phyloP scores from a whole-genome alignment of 768 basidiomycete genomes.

The Calocybe cyanea region DNA sequence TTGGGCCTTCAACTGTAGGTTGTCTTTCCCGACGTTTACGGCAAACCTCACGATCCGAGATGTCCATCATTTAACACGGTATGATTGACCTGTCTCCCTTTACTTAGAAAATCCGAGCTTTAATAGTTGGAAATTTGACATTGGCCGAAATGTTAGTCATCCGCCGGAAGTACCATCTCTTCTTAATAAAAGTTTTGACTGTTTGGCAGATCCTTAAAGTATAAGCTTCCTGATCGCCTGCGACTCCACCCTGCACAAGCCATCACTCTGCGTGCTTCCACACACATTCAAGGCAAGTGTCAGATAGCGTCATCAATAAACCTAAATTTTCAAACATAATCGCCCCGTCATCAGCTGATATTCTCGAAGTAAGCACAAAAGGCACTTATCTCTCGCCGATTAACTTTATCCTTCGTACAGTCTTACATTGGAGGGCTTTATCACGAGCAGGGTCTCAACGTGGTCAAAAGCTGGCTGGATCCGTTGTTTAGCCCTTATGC shows the following conservation, averaged over 20 bases:
- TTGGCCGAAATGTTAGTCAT: conserved; percentile 62
- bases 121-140: conserved; percentile 71
- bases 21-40: conserved; percentile 20
- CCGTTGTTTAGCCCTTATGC: conserved; percentile 63
- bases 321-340: neutral
- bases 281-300: conserved; percentile 71
- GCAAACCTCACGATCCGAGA: conserved; percentile 11
- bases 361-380: conserved; percentile 60
- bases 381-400: neutral
- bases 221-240: conserved; percentile 59
- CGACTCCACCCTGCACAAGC: conserved; percentile 70
- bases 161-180: neutral
- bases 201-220: conserved; percentile 51
- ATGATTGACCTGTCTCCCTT: conserved; percentile 2
- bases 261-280: conserved; percentile 64
- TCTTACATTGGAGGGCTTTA: conserved; percentile 79
- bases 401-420: conserved; percentile 31
- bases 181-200: conserved; percentile 5
- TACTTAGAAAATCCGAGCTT: conserved; percentile 71
- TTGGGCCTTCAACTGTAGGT: conserved; percentile 71
- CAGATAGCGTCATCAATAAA: conserved; percentile 6
- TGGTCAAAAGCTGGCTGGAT: conserved; percentile 56
- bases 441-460: conserved; percentile 60
- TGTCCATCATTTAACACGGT: conserved; percentile 3
- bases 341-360: conserved; percentile 50